These are phyloP conservation scores for Sporothrix curviconia DNA, from an alignment of 2,329 filamentous ascomycete species.

Conservation along the genomic window DNA sequence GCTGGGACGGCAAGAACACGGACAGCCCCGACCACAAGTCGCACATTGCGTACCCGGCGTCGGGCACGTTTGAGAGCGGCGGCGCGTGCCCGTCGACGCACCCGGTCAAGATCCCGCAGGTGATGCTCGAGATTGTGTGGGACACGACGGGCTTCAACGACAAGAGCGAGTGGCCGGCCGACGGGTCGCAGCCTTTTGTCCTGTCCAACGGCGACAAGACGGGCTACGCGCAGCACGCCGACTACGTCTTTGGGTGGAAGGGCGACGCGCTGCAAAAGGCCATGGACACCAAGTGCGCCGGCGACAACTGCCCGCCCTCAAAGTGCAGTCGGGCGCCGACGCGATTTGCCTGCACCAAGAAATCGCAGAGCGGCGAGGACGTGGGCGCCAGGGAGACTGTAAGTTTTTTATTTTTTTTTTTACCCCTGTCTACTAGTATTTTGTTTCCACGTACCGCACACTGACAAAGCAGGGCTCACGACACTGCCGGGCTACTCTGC, in stretches of 20 bases:
- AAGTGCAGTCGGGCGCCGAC: constrained; percentile 37
- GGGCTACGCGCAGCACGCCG: constrained; percentile 43
- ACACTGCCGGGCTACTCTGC: not conserved
- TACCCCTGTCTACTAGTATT: no score
- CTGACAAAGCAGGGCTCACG: not conserved
- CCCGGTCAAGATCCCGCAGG: constrained; percentile 41
- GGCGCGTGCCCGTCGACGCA: no score
- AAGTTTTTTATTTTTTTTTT: not conserved
- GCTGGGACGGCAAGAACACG: constrained; percentile 48
- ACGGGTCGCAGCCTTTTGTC: constrained; percentile 36
- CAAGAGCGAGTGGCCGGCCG: constrained; percentile 36
- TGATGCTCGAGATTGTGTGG: constrained; percentile 46
- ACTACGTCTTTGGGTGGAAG: constrained; percentile 48
- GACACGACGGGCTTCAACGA: constrained; percentile 37
- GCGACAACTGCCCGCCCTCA: constrained; percentile 38
- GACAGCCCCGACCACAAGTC: constrained; percentile 41
- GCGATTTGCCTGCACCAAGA: constrained; percentile 14
- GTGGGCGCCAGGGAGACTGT: constrained; percentile 6
- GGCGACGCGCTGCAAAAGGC: constrained; percentile 41
- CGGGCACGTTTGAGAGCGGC: no score
- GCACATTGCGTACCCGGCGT: constrained; percentile 40
- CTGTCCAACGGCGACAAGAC: constrained; percentile 38
- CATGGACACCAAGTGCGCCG: constrained; percentile 41
- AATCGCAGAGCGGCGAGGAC: constrained; percentile 8
- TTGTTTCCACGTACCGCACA: no score